Conservation (phyloP, 2,329 filamentous ascomycete species). For the Penicillium oxalicum region DNA sequence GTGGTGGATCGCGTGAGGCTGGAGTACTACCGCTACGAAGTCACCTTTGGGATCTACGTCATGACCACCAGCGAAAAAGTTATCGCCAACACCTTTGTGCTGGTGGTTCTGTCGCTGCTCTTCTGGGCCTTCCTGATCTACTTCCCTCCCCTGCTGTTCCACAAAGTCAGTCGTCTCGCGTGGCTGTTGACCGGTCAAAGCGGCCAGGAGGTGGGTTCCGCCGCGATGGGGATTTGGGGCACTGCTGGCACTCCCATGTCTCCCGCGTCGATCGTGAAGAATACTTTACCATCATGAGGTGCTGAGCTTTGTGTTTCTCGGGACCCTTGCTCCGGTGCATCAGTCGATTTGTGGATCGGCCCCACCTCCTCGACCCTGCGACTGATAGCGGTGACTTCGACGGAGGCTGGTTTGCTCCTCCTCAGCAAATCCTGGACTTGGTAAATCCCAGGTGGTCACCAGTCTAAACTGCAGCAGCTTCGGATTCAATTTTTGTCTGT, state of each 20-base stretch:
- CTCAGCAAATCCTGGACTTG: too few relatives aligned
- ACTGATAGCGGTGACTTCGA: too few relatives aligned
- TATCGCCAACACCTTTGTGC: conserved; percentile 37
- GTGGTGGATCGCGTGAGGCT: conserved; percentile 32
- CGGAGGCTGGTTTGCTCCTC: too few relatives aligned
- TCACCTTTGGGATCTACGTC: conserved; percentile 42
- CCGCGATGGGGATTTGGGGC: conserved; percentile 24
- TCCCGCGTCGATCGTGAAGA: conserved; percentile 12
- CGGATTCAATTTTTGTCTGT: too few relatives aligned
- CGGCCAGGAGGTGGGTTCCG: conserved; percentile 24
- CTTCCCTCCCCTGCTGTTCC: conserved; percentile 33
- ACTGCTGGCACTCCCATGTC: conserved; percentile 15
- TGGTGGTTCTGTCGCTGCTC: conserved; percentile 31
- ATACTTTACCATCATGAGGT: conserved; percentile 8
- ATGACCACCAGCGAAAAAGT: conserved; percentile 42
- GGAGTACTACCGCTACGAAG: conserved; percentile 44
- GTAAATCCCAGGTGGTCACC: too few relatives aligned
- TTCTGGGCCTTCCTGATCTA: conserved; percentile 35
- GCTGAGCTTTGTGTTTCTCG: background rate
- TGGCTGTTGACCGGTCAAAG: conserved; percentile 37
- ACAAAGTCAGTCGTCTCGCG: conserved; percentile 30
- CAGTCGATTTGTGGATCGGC: too few relatives aligned
- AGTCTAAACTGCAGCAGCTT: too few relatives aligned
- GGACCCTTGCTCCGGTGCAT: background rate
- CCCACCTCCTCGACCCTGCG: too few relatives aligned